Evolutionary conservation across 345 rosid genomes (phyloP).

Genomic region (Eucalyptus curtisii): DNA sequence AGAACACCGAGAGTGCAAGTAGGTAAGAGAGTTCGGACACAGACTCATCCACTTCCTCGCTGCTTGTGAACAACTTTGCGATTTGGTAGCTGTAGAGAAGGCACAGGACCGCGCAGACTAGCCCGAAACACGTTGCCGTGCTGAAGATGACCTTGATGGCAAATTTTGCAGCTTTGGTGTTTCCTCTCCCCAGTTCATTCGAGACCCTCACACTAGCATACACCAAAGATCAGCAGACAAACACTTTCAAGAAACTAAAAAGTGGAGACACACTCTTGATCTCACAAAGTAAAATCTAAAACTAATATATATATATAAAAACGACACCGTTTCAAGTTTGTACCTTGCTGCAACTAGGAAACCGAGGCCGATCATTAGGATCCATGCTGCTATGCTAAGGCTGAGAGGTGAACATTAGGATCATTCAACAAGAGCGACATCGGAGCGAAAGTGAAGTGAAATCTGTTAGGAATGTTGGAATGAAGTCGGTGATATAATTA

Average conservation of each 20-base stretch:
- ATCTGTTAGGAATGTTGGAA: background rate
- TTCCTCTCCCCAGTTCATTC: constrained; percentile 11
- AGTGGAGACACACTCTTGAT: background rate
- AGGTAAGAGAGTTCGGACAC: constrained; percentile 4
- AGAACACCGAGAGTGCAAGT: background rate
- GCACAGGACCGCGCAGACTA: background rate
- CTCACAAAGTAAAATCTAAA: background rate
- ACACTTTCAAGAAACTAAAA: background rate
- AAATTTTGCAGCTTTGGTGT: constrained; percentile 7
- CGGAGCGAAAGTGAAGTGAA: background rate
- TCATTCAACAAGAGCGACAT: background rate
- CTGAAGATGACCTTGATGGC: constrained; percentile 1
- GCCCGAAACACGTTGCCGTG: background rate
- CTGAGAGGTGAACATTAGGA: background rate
- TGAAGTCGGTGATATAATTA: background rate
- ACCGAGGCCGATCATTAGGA: constrained; percentile 11
- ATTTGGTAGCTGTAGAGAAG: constrained; percentile 2
- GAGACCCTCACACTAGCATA: constrained; percentile 4
- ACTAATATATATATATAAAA: background rate
- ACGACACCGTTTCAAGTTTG: background rate
- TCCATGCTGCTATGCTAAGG: constrained; percentile 13
- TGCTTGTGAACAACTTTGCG: background rate
- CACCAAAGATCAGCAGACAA: background rate
- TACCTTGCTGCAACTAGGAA: constrained; percentile 11
- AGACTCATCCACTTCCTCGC: background rate